A percentile compares a stretch with the other conserved stretches of the same genome.
These are phyloP conservation scores for Acanthamoeba castellanii DNA, from an alignment of 208 protist species.

Conservation along the genomic window DNA sequence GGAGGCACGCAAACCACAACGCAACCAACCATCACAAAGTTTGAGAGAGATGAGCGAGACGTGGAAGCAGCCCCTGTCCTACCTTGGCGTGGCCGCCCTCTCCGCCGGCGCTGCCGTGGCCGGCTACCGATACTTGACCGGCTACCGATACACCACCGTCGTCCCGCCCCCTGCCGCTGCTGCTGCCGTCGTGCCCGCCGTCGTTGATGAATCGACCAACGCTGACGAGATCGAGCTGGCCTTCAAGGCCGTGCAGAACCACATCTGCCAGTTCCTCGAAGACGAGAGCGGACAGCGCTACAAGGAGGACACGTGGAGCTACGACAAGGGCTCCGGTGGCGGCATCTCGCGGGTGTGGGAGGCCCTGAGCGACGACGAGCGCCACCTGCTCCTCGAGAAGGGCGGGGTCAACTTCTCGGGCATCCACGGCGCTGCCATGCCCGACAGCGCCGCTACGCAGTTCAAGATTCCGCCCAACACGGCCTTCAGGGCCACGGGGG, in stretches of 20 bases:
- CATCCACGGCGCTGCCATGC: slow-evolving; percentile 87
- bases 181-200: background rate
- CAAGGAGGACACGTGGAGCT: slow-evolving; percentile 88
- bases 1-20: no score
- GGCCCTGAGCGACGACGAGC: slow-evolving; percentile 71
- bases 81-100: slow-evolving; percentile 29
- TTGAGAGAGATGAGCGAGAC: background rate
- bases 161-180: background rate
- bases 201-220: background rate
- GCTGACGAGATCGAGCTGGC: slow-evolving; percentile 48
- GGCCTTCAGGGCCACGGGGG: slow-evolving; percentile 90
- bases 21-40: no score
- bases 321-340: slow-evolving; percentile 86
- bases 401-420: slow-evolving; percentile 91
- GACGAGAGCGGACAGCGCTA: slow-evolving; percentile 83
- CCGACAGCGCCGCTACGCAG: slow-evolving; percentile 75
- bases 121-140: background rate
- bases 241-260: slow-evolving; percentile 74
- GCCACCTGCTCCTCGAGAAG: slow-evolving; percentile 88
- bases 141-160: background rate
- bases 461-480: slow-evolving; percentile 77
- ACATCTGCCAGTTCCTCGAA: slow-evolving; percentile 87
- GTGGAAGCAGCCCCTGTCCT: background rate
- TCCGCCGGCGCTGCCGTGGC: slow-evolving; percentile 10
- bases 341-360: slow-evolving; percentile 89